Evolutionary conservation across 2,329 filamentous ascomycete species (phyloP).

Genomic region (Geosmithia flava): DNA sequence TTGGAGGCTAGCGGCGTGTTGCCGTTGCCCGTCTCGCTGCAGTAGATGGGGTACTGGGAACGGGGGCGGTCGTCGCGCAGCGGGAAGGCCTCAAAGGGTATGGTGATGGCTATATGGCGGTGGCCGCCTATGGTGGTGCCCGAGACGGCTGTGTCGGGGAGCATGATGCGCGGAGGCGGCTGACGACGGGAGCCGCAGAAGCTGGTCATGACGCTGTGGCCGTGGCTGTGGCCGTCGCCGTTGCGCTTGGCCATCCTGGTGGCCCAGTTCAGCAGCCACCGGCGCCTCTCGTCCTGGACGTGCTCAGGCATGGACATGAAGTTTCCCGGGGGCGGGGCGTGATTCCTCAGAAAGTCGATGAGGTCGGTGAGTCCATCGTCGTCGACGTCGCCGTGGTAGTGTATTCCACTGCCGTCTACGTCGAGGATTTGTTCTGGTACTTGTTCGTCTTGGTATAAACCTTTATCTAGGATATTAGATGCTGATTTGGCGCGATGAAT

Average conservation of each 20-base stretch:
- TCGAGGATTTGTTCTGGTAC: no score
- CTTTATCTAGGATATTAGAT: slow-evolving; percentile 2
- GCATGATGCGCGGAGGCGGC: slow-evolving; percentile 17
- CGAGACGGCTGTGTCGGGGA: slow-evolving; percentile 44
- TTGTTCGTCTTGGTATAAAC: background rate
- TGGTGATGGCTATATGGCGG: slow-evolving; percentile 48
- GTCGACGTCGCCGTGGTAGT: background rate
- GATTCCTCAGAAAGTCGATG: slow-evolving; percentile 35
- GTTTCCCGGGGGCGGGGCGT: slow-evolving; percentile 34
- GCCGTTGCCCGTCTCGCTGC: slow-evolving; percentile 5
- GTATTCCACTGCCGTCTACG: no score
- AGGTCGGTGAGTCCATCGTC: slow-evolving; percentile 20
- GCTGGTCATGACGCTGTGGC: slow-evolving; percentile 6
- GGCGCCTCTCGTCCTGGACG: slow-evolving; percentile 18
- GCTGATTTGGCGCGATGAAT: slow-evolving; percentile 1
- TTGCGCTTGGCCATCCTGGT: slow-evolving; percentile 21
- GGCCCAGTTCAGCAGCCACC: slow-evolving; percentile 26
- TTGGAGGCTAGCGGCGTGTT: background rate
- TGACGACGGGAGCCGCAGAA: background rate
- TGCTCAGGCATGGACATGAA: slow-evolving; percentile 32
- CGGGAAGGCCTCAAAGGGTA: slow-evolving; percentile 38
- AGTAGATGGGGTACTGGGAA: slow-evolving; percentile 20
- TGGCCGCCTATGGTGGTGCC: slow-evolving; percentile 39
- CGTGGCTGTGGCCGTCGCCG: slow-evolving; percentile 8
- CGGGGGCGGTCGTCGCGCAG: slow-evolving; percentile 16